These are phyloP conservation scores for Endocarpon pusillum DNA, from an alignment of 495 filamentous ascomycete genomes.

Conservation along the genomic window DNA sequence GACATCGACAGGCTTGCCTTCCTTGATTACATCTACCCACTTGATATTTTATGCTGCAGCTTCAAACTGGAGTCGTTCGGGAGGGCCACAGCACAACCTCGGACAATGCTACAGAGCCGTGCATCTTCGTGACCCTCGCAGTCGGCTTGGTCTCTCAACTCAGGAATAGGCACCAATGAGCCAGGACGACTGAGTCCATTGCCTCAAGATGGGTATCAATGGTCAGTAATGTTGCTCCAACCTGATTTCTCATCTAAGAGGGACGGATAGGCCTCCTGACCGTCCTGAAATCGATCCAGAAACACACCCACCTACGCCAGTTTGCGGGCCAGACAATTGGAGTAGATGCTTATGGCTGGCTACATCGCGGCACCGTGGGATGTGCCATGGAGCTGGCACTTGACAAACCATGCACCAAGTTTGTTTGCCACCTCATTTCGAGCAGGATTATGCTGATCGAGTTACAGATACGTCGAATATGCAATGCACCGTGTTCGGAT, in stretches of 20 bases:
- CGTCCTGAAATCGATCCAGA: slow-evolving; percentile 89
- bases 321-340: slow-evolving; percentile 79
- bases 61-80: too few relatives aligned
- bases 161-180: too few relatives aligned
- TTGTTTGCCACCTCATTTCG: slow-evolving; percentile 12
- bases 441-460: slow-evolving; percentile 3
- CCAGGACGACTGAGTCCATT: too few relatives aligned
- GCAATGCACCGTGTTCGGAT: slow-evolving; percentile 80
- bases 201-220: slow-evolving; percentile 54
- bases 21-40: too few relatives aligned
- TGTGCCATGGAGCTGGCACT: slow-evolving; percentile 86
- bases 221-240: slow-evolving; percentile 23
- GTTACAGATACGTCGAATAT: slow-evolving; percentile 69
- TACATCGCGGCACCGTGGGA: slow-evolving; percentile 80
- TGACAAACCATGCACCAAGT: slow-evolving; percentile 77
- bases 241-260: background rate
- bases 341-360: slow-evolving; percentile 95
- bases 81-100: too few relatives aligned
- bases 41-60: too few relatives aligned
- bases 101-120: too few relatives aligned
- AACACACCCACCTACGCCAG: slow-evolving; percentile 68
- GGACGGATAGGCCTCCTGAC: slow-evolving; percentile 77
- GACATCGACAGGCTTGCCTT: too few relatives aligned
- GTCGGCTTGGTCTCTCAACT: too few relatives aligned
- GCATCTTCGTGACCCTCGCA: too few relatives aligned